phyloP scores from a whole-genome alignment of 306 rosid species.

The Boehmeria nivea region DNA sequence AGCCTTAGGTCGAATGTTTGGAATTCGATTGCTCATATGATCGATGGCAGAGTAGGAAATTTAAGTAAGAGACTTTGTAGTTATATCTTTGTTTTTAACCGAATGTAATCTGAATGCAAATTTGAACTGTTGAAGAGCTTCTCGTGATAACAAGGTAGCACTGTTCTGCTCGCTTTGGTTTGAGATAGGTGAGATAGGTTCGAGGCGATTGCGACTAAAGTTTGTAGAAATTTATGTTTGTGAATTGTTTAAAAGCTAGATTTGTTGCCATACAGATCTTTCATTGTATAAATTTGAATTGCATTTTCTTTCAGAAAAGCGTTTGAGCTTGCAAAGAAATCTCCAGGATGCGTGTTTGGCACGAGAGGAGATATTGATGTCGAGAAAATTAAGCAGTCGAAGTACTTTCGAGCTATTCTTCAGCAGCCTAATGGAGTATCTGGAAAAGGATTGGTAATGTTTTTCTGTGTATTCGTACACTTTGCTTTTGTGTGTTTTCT shows the following conservation, averaged over 20 bases:
- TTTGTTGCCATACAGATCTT: conserved; percentile 3
- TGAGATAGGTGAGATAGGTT: no score
- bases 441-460: conserved; percentile 42
- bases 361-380: conserved; percentile 55
- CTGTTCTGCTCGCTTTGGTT: no score
- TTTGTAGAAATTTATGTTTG: no score
- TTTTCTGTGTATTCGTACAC: conserved; percentile 11
- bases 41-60: no score
- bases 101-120: no score
- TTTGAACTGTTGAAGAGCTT: no score
- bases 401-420: conserved; percentile 58
- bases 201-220: no score
- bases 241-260: not conserved
- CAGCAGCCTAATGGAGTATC: conserved; percentile 39
- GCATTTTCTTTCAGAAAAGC: conserved; percentile 47
- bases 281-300: conserved; percentile 12
- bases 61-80: no score
- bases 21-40: not conserved
- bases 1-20: not conserved
- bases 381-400: conserved; percentile 65
- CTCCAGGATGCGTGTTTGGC: conserved; percentile 53
- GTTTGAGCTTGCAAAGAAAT: conserved; percentile 71
- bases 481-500: not conserved
- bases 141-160: no score
- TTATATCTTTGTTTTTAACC: no score